Evolutionary conservation across 805 yeast species (phyloP), one percentile per base, ranked within the genome.

Genomic region (Clavispora carvajalis): DNA sequence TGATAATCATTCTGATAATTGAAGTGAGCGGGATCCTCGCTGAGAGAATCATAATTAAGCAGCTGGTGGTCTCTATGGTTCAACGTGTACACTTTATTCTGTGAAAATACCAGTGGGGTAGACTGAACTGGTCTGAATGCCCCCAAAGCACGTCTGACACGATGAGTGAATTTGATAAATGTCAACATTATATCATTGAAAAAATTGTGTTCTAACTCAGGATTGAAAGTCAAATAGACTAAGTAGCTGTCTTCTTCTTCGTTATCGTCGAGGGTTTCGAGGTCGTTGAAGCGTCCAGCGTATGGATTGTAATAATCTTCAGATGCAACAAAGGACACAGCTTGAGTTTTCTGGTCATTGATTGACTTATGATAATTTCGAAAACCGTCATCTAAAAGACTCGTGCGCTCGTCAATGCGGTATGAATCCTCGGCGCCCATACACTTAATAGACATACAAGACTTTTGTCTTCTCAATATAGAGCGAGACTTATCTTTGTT

Each of bases 31-130:
- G 56, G 52, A 18, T 62, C 66, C 19, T 63, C 68, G 43, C 64
- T 61, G 26, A 63, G 55, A 11, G 69, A 63, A 46, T 60, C 67
- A 36, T 62, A 64, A 21, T 52, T 50, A 26, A 43, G 33, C 9
- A 33, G 34, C 18, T 49, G 44, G 7, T 36, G 46, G 24, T 25
- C 38, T 26, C 44, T 47, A 13, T 40, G 26, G 26, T 38, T 34
- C 37, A 35, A 36, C 4, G 29, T 5, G 36, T 37, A 36, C 15
- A 11, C 10, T 10, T 9, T n/a, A 5, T 16, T 5, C 16, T 10
- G 29, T n/a, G 2, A 33, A 15, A 15, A n/a, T n/a, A n/a, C n/a
- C n/a, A n/a, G n/a, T n/a, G n/a, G n/a, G n/a, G 7, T 15, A 11
- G 31, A 28, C 5, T 28, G 19, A 7, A 28, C 7, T 7, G 31